phyloP scores from a whole-genome alignment of 176 grass and related monocot species.

The Paspalum notatum region DNA sequence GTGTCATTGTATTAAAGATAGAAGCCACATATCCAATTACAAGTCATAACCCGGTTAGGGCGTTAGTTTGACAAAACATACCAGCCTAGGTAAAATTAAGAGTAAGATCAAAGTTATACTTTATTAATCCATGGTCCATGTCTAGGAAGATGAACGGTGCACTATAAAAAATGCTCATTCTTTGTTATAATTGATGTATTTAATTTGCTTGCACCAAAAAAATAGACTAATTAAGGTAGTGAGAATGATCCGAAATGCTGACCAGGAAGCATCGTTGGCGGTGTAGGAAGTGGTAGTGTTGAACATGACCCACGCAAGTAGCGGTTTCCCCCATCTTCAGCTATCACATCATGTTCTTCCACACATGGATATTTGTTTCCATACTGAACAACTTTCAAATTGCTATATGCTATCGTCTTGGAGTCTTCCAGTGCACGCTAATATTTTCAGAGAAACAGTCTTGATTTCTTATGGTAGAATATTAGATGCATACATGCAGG shows the following conservation, averaged over 20 bases:
- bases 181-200: too few species aligned
- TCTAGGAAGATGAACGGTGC: neutral
- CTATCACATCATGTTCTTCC: neutral
- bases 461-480: neutral
- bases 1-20: too few species aligned
- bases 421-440: neutral
- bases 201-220: too few species aligned
- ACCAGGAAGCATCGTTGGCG: neutral
- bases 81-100: too few species aligned
- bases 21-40: too few species aligned
- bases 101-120: too few species aligned
- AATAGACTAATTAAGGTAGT: neutral
- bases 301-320: neutral
- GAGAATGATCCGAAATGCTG: neutral
- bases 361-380: neutral
- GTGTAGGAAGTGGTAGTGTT: neutral
- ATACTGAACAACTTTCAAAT: constrained; percentile 8
- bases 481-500: neutral
- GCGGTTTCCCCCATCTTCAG: neutral
- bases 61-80: too few species aligned
- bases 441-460: neutral
- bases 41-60: too few species aligned
- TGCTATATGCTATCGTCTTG: neutral
- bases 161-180: neutral
- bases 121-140: neutral